Conservation (phyloP, 2,329 filamentous ascomycete species). For the Cytospora paraplurivora region DNA sequence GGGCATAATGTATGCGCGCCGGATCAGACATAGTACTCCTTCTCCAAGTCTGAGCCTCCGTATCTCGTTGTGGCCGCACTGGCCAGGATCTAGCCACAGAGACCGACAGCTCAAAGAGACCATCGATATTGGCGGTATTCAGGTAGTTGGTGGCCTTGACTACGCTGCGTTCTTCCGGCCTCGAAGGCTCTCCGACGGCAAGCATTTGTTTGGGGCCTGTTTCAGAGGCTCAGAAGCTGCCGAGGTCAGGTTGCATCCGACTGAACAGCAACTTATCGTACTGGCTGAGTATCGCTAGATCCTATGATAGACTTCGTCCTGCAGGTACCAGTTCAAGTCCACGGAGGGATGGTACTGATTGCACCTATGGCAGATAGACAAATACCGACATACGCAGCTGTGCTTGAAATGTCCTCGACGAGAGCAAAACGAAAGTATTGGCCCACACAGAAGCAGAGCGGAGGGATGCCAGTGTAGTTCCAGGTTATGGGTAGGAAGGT, state of each 20-base stretch:
- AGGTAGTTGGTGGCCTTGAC: neutral
- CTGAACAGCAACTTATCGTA: neutral
- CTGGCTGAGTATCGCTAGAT: no score
- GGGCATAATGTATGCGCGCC: no score
- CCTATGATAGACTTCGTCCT: neutral
- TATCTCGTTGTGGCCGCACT: neutral
- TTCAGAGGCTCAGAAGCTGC: neutral
- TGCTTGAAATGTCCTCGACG: neutral
- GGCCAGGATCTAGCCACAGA: neutral
- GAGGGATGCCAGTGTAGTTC: neutral
- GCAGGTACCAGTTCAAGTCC: neutral
- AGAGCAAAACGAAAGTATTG: neutral
- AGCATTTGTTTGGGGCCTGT: neutral
- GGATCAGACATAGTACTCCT: neutral
- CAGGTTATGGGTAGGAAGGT: neutral
- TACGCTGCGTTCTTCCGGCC: neutral
- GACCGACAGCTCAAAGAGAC: no score
- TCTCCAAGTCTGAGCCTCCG: neutral
- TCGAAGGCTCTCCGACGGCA: neutral
- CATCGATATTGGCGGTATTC: neutral
- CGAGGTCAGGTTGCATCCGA: neutral
- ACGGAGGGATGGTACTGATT: neutral
- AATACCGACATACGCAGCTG: neutral
- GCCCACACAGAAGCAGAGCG: neutral
- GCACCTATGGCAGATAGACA: neutral